phyloP scores from a whole-genome alignment of 768 basidiomycete genomes.

The Boletus pseudopeckii region DNA sequence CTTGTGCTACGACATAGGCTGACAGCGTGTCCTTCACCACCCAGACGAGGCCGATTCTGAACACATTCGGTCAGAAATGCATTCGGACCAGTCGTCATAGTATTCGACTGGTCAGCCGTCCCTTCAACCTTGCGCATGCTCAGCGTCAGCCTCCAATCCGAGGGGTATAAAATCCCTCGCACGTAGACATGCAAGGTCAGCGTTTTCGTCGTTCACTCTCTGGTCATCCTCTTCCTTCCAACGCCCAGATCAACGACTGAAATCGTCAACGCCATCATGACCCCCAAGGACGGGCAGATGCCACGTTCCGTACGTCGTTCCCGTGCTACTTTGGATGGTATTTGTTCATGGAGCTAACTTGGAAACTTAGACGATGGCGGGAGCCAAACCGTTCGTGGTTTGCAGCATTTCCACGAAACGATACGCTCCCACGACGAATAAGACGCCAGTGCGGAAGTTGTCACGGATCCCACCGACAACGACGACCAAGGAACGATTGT shows the following conservation, averaged over 20 bases:
- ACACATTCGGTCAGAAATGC: not conserved
- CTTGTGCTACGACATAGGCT: too few species aligned
- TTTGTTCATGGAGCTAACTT: not conserved
- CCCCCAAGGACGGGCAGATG: not conserved
- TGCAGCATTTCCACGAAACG: not conserved
- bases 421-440: not conserved
- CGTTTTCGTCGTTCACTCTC: not conserved
- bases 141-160: not conserved
- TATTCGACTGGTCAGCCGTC: not conserved
- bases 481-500: not conserved
- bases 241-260: not conserved
- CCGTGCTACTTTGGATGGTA: not conserved
- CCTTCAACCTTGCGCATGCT: not conserved
- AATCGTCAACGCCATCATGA: not conserved
- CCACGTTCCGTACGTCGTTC: constrained; percentile 1
- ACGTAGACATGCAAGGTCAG: not conserved
- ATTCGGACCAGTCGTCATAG: not conserved
- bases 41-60: not conserved
- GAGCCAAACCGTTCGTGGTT: constrained; percentile 12
- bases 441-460: not conserved
- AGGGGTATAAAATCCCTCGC: not conserved
- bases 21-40: not conserved
- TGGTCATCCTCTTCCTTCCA: not conserved
- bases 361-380: not conserved
- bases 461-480: not conserved